Evolutionary conservation across 2,329 filamentous ascomycete species (phyloP), one percentile per base, ranked within the genome.

Genomic region (Aspergillus udagawae): DNA sequence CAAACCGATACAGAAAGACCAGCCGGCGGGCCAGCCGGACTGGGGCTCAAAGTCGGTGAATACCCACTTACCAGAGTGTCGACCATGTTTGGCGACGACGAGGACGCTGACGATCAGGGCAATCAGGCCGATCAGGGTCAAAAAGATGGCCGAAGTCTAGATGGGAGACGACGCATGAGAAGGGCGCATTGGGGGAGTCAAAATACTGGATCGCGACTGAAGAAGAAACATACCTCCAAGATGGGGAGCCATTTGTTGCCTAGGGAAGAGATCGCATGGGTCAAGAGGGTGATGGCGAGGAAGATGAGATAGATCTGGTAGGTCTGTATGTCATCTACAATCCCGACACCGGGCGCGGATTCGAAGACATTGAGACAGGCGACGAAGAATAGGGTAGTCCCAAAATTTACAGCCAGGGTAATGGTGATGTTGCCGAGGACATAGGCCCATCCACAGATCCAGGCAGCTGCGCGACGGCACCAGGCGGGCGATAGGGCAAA

Each of bases 391-490:
- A 80, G 72, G 3, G 81, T 75, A n/a, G 81, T 82, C 67, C 88
- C 89, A 64, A 92, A 90, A 68, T 90, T 90, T 1, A 88, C 88
- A 5, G 89, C 86, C 0, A 90, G 77, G 0, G 86, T 89, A 49
- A 89, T 92, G 63, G 87, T 91, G 71, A 91, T 87, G 75, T 92
- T 92, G 57, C 90, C 90, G 52, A 91, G 85, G 20, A 90, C 83
- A 69, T 89, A 92, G 23, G 87, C 71, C 86, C 87, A 90, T 4
- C 87, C 87, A 4, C 86, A 87, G 23, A 88, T 82, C 82, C 85
- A 90, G 7, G 81, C 84, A 7, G 86, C 82, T 25, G 89, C 79
- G 2, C 85, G 85, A 7, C 86, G 84, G 73, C 82, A 89, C 67
- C 84, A 77, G 38, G 78, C 79, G 0, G 85, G 86, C 1, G 82